Percentiles rank a stretch among this genome's conserved stretches.
phyloP scores from a whole-genome alignment of 257 asterid species.

The Solanum commersonii region DNA sequence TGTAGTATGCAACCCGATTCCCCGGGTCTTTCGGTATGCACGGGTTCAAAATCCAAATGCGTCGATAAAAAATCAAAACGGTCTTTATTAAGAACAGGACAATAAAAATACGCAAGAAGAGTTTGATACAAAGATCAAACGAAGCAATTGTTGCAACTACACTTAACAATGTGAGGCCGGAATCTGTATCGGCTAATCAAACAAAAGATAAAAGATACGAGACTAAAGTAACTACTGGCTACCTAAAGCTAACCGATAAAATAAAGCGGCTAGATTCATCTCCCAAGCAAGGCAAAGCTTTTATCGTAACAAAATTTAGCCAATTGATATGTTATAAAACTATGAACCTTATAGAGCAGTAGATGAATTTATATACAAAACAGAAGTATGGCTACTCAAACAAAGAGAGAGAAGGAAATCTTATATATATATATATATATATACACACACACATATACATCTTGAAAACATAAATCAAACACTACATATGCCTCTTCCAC shows the following conservation, averaged over 20 bases:
- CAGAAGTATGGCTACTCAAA: neutral
- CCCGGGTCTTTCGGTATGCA: constrained; percentile 85
- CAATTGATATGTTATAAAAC: neutral
- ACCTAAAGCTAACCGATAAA: neutral
- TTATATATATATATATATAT: no score
- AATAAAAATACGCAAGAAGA: neutral
- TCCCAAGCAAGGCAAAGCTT: neutral
- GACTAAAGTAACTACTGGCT: neutral
- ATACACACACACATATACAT: no score
- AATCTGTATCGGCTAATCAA: neutral
- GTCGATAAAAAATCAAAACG: constrained; percentile 13
- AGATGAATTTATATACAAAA: neutral
- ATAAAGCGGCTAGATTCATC: neutral
- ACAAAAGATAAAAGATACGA: neutral
- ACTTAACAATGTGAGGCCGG: neutral
- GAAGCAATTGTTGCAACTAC: neutral
- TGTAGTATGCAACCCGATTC: constrained; percentile 94
- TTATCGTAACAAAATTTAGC: neutral
- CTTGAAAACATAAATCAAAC: no score
- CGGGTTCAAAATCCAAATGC: constrained; percentile 89
- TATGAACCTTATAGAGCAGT: neutral
- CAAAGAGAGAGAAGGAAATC: neutral
- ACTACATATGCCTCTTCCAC: no score
- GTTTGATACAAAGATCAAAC: neutral
- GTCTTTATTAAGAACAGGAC: neutral